These are phyloP conservation scores for Aethionema arabicum DNA, from an alignment of 345 rosid genomes.

Conservation along the genomic window DNA sequence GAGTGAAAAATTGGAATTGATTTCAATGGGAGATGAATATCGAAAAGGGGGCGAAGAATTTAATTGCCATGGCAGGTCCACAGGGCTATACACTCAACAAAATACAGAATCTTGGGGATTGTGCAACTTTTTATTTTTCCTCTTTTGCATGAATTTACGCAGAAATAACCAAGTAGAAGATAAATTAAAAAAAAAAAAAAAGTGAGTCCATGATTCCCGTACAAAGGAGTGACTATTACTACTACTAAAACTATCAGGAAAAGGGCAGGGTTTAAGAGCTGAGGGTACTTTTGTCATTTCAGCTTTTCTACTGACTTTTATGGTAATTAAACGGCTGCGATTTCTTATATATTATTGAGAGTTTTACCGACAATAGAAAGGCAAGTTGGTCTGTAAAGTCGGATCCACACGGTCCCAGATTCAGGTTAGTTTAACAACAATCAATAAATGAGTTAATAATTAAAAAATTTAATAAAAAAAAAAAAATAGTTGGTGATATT, in stretches of 20 bases:
- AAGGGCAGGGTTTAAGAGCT: slow-evolving; percentile 11
- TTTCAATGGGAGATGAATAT: slow-evolving; percentile 4
- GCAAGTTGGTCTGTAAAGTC: neutral
- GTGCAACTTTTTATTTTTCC: slow-evolving; percentile 19
- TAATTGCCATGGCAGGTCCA: slow-evolving; percentile 3
- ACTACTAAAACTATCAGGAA: too few species aligned
- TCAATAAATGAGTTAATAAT: too few species aligned
- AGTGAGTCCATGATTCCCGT: neutral
- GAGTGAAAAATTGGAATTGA: neutral
- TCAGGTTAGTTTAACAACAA: too few species aligned
- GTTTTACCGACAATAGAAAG: slow-evolving; percentile 1
- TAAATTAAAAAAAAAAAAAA: neutral
- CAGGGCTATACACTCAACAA: slow-evolving; percentile 19
- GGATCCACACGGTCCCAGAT: too few species aligned
- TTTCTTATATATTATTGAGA: slow-evolving; percentile 14
- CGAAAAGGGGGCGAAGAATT: slow-evolving; percentile 32
- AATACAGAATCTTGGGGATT: slow-evolving; percentile 29
- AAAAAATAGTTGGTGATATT: too few species aligned
- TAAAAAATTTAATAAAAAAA: too few species aligned
- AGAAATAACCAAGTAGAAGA: slow-evolving; percentile 18
- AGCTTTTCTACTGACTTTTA: neutral
- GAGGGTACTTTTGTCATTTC: slow-evolving; percentile 22
- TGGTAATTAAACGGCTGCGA: slow-evolving; percentile 4
- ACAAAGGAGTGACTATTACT: too few species aligned
- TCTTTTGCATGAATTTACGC: slow-evolving; percentile 32